Conservation (phyloP, 257 asterid species). For the Avicennia marina region DNA sequence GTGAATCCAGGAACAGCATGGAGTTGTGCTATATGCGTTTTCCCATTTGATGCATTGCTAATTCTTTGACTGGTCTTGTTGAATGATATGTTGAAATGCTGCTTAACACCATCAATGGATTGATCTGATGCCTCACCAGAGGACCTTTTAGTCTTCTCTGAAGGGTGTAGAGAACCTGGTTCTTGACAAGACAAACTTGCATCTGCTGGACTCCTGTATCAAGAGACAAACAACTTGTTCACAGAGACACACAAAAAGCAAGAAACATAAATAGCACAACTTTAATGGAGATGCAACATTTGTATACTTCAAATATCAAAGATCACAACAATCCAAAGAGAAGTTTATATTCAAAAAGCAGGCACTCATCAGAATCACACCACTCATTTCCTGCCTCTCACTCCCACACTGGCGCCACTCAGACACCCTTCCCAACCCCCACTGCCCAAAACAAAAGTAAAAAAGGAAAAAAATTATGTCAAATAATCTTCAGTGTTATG, state of each 20-base stretch:
- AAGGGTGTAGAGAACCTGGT: constrained; percentile 27
- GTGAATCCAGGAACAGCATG: constrained; percentile 83
- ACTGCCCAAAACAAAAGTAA: no score
- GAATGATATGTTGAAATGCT: constrained; percentile 64
- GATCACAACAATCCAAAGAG: no score
- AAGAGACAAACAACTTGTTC: not conserved
- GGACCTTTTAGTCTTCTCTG: constrained; percentile 25
- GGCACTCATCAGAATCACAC: no score
- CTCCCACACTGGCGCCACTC: no score
- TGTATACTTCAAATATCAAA: no score
- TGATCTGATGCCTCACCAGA: constrained; percentile 36
- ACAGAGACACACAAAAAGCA: not conserved
- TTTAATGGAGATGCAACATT: no score
- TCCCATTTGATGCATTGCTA: constrained; percentile 47
- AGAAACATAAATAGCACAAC: not conserved
- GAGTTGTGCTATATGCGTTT: constrained; percentile 64
- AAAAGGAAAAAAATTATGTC: no score
- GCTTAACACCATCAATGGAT: constrained; percentile 40
- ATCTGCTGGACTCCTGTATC: constrained; percentile 32
- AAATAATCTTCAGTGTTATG: no score
- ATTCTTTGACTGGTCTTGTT: constrained; percentile 47
- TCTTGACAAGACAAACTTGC: constrained; percentile 24
- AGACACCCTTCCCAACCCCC: no score
- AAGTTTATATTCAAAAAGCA: no score
- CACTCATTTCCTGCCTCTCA: no score